Percentiles rank a stretch among this genome's conserved stretches.
These are phyloP conservation scores for Suhomyces canberraensis DNA, from an alignment of 805 yeast species.

Conservation along the genomic window DNA sequence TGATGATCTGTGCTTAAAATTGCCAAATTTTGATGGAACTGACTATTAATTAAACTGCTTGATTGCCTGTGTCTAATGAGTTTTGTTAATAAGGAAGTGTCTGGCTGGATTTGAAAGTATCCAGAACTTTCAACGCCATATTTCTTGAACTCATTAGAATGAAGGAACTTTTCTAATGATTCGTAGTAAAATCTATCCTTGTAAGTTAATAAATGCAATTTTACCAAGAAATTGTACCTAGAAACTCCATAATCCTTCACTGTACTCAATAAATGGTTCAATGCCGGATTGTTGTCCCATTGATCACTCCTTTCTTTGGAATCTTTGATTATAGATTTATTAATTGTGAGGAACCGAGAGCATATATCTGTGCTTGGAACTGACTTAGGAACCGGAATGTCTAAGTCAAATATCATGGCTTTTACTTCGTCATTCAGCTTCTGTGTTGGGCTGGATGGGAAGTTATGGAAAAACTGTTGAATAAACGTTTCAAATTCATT, in stretches of 20 bases:
- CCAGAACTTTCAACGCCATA: constrained; percentile 9
- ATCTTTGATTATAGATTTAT: not conserved
- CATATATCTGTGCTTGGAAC: too few relatives aligned
- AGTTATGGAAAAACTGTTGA: not conserved
- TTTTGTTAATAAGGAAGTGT: not conserved
- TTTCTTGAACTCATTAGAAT: constrained; percentile 9
- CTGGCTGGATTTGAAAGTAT: constrained; percentile 6
- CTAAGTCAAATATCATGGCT: too few relatives aligned
- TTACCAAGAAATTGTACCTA: constrained; percentile 3
- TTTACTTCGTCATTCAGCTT: too few relatives aligned
- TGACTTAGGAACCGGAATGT: too few relatives aligned
- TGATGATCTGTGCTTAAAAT: constrained; percentile 6
- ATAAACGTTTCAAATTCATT: constrained; percentile 1
- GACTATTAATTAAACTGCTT: constrained; percentile 6
- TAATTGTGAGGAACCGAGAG: not conserved
- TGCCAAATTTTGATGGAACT: constrained; percentile 20
- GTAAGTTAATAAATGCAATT: constrained; percentile 1
- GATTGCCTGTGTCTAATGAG: constrained; percentile 2
- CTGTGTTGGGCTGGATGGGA: not conserved
- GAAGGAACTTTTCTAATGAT: constrained; percentile 3
- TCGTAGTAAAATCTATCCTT: not conserved
- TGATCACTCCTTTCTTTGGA: too few relatives aligned
- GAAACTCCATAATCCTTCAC: constrained; percentile 5
- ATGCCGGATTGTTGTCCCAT: not conserved
- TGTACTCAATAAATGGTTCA: constrained; percentile 1